These are phyloP conservation scores for Chiua virens DNA, from an alignment of 768 basidiomycete genomes.

Conservation along the genomic window DNA sequence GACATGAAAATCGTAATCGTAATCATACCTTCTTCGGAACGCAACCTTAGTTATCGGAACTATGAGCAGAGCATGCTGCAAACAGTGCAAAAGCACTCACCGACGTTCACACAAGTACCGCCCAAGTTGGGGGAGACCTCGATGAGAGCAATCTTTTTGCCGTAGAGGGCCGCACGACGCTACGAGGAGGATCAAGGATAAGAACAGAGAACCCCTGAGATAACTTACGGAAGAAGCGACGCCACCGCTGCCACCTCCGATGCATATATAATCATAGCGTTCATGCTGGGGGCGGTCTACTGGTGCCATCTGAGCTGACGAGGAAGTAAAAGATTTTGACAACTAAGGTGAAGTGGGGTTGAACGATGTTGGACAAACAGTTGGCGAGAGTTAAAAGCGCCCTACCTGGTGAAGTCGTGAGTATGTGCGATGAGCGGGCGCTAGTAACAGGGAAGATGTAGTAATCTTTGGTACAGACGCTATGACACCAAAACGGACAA, in stretches of 20 bases:
- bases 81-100: constrained; percentile 44
- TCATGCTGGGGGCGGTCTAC: constrained; percentile 60
- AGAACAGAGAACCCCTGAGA: background rate
- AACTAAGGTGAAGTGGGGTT: constrained; percentile 34
- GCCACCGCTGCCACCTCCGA: constrained; percentile 94
- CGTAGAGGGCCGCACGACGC: constrained; percentile 90
- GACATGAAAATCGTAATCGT: background rate
- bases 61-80: background rate
- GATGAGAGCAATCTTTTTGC: constrained; percentile 89
- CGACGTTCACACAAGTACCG: constrained; percentile 98
- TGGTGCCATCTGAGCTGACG: constrained; percentile 64
- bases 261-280: constrained; percentile 82
- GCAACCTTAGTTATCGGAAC: constrained; percentile 59
- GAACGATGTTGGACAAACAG: constrained; percentile 3
- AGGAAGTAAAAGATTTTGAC: constrained; percentile 44
- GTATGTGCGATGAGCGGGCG: constrained; percentile 6
- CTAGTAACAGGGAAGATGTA: background rate
- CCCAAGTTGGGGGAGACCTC: constrained; percentile 76
- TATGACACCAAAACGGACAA: constrained; percentile 6
- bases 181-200: constrained; percentile 28
- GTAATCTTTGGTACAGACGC: constrained; percentile 14
- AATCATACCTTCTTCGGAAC: constrained; percentile 87
- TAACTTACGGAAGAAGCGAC: constrained; percentile 76
- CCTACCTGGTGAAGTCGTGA: constrained; percentile 29
- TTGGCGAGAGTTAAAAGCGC: background rate